Evolutionary conservation across 2,329 filamentous ascomycete species (phyloP).

Genomic region (Arachnopeziza araneosa): DNA sequence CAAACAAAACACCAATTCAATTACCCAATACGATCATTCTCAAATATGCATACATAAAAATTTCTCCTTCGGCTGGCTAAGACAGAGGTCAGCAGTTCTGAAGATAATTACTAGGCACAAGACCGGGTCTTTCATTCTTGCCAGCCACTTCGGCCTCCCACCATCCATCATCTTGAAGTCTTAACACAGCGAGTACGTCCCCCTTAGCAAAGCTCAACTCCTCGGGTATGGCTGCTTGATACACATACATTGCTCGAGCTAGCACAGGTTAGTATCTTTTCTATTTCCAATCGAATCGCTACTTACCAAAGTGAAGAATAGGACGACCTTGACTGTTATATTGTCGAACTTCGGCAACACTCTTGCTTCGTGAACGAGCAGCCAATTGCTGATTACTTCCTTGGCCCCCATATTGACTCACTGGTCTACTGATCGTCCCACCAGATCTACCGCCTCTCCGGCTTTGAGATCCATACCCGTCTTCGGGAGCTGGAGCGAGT

Average conservation of each 20-base stretch:
- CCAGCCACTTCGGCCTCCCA: slow-evolving; percentile 95
- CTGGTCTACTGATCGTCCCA: slow-evolving; percentile 41
- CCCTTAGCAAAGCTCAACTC: slow-evolving; percentile 91
- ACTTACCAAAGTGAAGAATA: slow-evolving; percentile 91
- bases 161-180: slow-evolving; percentile 96
- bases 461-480: slow-evolving; percentile 53
- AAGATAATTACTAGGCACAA: slow-evolving; percentile 66
- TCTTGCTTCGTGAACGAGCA: slow-evolving; percentile 65
- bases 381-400: slow-evolving; percentile 33
- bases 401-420: slow-evolving; percentile 49
- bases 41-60: neutral
- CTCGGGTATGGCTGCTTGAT: slow-evolving; percentile 90
- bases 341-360: slow-evolving; percentile 74
- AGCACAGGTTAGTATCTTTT: slow-evolving; percentile 21
- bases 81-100: slow-evolving; percentile 26
- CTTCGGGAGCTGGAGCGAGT: slow-evolving; percentile 49
- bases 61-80: neutral
- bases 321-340: slow-evolving; percentile 81
- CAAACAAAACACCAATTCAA: neutral
- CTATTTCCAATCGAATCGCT: too few species aligned
- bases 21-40: neutral
- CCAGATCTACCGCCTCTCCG: slow-evolving; percentile 44
- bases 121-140: slow-evolving; percentile 51
- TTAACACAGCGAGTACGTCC: slow-evolving; percentile 80
- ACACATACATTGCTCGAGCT: slow-evolving; percentile 94